A percentile compares a stretch with the other conserved stretches of the same genome.
These are phyloP conservation scores for Zoysia japonica DNA, from an alignment of 176 grass and related monocot genomes.

Conservation along the genomic window DNA sequence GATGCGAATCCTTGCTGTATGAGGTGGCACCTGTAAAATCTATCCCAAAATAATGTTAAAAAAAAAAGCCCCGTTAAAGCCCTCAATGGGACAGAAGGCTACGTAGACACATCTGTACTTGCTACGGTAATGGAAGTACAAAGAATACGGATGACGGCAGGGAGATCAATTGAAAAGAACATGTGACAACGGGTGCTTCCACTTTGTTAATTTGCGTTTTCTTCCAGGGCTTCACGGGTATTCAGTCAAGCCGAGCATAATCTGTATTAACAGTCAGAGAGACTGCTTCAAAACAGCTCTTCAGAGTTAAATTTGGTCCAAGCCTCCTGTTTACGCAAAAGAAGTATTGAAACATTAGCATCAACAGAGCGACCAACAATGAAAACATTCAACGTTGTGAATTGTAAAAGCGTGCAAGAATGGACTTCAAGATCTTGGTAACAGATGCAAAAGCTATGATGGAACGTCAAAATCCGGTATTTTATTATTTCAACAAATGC, in stretches of 20 bases:
- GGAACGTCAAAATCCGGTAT: background rate
- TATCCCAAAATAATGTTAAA: background rate
- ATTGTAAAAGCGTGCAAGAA: background rate
- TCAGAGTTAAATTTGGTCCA: slow-evolving; percentile 75
- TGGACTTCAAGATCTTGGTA: background rate
- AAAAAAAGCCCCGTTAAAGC: background rate
- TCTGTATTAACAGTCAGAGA: slow-evolving; percentile 23
- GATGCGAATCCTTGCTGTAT: slow-evolving; percentile 7
- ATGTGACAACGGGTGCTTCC: background rate
- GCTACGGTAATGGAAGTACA: slow-evolving; percentile 8
- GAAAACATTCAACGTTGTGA: background rate
- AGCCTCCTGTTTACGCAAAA: slow-evolving; percentile 51
- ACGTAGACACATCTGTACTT: background rate
- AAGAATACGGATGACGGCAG: background rate
- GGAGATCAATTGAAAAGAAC: background rate
- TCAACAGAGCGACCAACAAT: background rate
- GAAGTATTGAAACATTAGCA: background rate
- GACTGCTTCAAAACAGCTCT: slow-evolving; percentile 56
- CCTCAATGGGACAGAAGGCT: slow-evolving; percentile 19
- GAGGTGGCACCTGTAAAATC: slow-evolving; percentile 17
- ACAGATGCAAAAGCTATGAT: background rate
- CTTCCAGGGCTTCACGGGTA: slow-evolving; percentile 12
- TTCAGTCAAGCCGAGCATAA: slow-evolving; percentile 29
- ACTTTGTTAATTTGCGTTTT: slow-evolving; percentile 1
- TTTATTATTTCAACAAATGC: slow-evolving; percentile 1